Percentiles rank a stretch among this genome's conserved stretches.
phyloP scores from a whole-genome alignment of 106 monocot species.

The Hemerocallis citrina region DNA sequence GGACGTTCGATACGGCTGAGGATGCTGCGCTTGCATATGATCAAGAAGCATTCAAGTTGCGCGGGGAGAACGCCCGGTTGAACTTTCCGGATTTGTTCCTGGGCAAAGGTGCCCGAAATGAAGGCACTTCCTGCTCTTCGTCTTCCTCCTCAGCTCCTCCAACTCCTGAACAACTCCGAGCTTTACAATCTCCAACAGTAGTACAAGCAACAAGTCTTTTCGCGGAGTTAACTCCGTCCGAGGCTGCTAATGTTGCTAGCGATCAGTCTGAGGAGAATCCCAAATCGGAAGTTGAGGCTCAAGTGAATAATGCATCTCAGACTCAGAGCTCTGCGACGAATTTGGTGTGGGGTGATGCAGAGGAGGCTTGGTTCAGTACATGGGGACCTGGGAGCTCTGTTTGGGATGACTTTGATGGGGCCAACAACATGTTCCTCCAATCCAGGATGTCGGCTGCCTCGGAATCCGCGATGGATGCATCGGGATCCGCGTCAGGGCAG shows the following conservation, averaged over 20 bases:
- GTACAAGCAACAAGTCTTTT: no score
- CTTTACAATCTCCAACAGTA: not conserved
- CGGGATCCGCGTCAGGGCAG: not conserved
- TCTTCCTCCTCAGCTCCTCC: slow-evolving; percentile 25
- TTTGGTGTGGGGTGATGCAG: slow-evolving; percentile 39
- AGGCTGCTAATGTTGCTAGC: not conserved
- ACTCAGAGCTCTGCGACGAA: not conserved
- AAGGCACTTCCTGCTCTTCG: slow-evolving; percentile 7
- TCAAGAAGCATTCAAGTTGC: slow-evolving; percentile 78
- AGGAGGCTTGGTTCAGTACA: slow-evolving; percentile 60
- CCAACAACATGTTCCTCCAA: slow-evolving; percentile 58
- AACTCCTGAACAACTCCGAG: slow-evolving; percentile 1
- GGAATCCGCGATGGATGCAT: not conserved
- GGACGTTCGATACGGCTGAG: slow-evolving; percentile 94
- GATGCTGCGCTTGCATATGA: slow-evolving; percentile 92
- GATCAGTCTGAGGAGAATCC: not conserved
- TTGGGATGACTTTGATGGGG: slow-evolving; percentile 79
- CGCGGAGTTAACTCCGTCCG: not conserved
- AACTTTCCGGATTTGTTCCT: slow-evolving; percentile 85
- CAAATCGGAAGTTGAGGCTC: not conserved
- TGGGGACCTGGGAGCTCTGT: slow-evolving; percentile 86
- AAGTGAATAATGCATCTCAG: not conserved
- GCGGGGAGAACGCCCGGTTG: slow-evolving; percentile 81
- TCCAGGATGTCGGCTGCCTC: slow-evolving; percentile 21
- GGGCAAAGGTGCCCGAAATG: slow-evolving; percentile 14